Evolutionary conservation across 371 early-diverging fungal genomes (phyloP).

Genomic region (Mucor racemosus): DNA sequence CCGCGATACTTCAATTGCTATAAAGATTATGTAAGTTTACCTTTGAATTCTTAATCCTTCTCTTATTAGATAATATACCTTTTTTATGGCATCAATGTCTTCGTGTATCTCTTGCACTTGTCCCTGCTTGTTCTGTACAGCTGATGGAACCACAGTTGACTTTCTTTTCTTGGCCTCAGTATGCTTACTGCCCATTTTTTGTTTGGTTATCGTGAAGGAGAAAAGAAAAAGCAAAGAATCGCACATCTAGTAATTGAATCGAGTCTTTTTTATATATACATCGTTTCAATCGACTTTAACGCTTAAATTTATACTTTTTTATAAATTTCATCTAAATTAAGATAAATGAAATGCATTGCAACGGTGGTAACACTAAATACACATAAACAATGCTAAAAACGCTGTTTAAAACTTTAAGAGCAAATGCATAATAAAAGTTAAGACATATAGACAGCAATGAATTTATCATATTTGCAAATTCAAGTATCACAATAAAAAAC

Average conservation of each 20-base stretch:
- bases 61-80: background rate
- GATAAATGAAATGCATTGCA: conserved; percentile 11
- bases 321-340: background rate
- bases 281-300: background rate
- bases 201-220: background rate
- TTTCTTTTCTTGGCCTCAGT: background rate
- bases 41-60: background rate
- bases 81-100: conserved; percentile 20
- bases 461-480: no score
- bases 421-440: no score
- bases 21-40: background rate
- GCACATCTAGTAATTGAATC: no score
- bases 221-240: background rate
- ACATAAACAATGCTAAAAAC: no score
- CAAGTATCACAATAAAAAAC: no score
- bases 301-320: conserved; percentile 8
- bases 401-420: no score
- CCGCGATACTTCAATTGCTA: background rate
- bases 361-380: no score
- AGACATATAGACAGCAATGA: no score
- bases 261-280: background rate
- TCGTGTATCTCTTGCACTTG: conserved; percentile 3
- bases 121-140: background rate
- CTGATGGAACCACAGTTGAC: background rate
- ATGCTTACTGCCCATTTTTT: background rate